Conservation (phyloP, 148 eudicot genomes). For the Spergularia bocconei region DNA sequence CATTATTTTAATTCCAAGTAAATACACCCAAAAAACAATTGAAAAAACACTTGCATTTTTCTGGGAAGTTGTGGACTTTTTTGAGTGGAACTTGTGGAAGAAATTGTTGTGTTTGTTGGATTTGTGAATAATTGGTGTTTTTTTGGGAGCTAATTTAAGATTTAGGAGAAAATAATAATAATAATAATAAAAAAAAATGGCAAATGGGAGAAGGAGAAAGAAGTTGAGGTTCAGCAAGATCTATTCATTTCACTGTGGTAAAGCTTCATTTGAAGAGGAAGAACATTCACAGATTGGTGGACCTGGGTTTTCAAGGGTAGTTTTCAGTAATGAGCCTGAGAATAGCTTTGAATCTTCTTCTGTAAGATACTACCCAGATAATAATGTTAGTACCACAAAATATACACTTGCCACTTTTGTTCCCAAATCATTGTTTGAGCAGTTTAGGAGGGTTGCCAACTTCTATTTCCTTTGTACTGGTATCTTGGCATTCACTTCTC, state of each 20-base stretch:
- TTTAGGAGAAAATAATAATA: background rate
- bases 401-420: conserved; percentile 74
- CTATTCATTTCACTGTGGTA: conserved; percentile 76
- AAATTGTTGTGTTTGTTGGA: too few relatives aligned
- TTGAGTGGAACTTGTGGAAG: too few relatives aligned
- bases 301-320: conserved; percentile 83
- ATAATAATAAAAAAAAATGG: conserved; percentile 31
- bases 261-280: conserved; percentile 39
- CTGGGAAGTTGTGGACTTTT: conserved; percentile 3
- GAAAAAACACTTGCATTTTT: background rate
- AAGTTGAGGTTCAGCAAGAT: conserved; percentile 75
- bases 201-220: conserved; percentile 39
- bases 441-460: conserved; percentile 97
- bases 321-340: conserved; percentile 64
- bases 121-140: too few relatives aligned
- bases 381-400: conserved; percentile 84
- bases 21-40: background rate
- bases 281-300: conserved; percentile 79
- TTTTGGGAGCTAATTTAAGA: background rate
- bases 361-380: conserved; percentile 43
- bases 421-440: conserved; percentile 94
- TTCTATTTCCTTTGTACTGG: conserved; percentile 83
- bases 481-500: conserved; percentile 60
- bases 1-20: conserved; percentile 10
- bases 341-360: conserved; percentile 30